These are phyloP conservation scores for Blastocystis sp. DNA, from an alignment of 352 stramenopile genomes.

Conservation along the genomic window DNA sequence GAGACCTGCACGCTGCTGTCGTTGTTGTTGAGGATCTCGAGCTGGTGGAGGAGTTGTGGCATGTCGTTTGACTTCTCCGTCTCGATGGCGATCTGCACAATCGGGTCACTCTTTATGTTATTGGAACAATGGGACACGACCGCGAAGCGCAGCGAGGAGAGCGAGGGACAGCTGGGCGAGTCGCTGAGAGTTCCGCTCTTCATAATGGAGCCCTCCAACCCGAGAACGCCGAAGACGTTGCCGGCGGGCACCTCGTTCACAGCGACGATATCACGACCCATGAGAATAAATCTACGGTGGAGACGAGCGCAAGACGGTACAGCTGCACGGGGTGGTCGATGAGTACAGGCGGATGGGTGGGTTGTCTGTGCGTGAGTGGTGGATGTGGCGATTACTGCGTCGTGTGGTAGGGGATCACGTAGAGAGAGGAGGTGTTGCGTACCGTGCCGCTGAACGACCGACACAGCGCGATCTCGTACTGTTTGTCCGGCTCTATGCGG, in stretches of 20 bases:
- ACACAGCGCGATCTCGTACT: conserved; percentile 65
- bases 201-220: conserved; percentile 83
- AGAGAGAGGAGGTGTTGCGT: background rate
- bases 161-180: conserved; percentile 81
- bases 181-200: conserved; percentile 79
- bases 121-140: background rate
- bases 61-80: conserved; percentile 84
- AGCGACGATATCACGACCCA: conserved; percentile 83
- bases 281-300: conserved; percentile 76
- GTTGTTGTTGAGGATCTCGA: conserved; percentile 84
- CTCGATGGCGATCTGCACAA: conserved; percentile 85
- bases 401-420: conserved; percentile 6
- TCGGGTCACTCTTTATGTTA: conserved; percentile 82
- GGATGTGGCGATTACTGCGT: background rate
- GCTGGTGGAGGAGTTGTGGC: conserved; percentile 80
- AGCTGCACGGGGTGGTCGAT: background rate
- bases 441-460: conserved; percentile 44
- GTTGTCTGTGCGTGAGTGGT: background rate
- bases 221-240: conserved; percentile 85
- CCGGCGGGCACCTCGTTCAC: conserved; percentile 81
- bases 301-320: too few relatives aligned
- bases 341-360: conserved; percentile 30
- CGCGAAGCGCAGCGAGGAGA: conserved; percentile 84
- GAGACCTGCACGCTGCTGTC: conserved; percentile 84
- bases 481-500: background rate